These are phyloP conservation scores for Fusarium nodosum DNA, from an alignment of 2,329 filamentous ascomycete genomes.

Conservation along the genomic window DNA sequence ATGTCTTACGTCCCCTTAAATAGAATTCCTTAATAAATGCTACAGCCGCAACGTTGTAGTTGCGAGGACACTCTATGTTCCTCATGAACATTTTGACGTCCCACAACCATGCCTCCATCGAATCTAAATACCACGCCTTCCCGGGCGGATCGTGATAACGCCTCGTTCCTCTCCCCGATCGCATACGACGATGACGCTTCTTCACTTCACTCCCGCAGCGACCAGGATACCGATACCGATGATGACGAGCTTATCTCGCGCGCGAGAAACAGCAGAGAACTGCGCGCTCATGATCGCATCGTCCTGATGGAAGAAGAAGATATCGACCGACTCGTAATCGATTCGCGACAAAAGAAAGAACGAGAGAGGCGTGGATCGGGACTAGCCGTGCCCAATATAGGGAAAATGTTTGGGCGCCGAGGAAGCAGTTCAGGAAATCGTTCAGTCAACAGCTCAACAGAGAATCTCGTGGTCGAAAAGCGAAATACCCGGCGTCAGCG, in stretches of 20 bases:
- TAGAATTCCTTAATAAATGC: conserved; percentile 33
- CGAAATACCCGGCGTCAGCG: conserved; percentile 63
- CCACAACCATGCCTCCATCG: conserved; percentile 42
- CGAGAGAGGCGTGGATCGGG: conserved; percentile 64
- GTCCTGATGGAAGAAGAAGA: conserved; percentile 84
- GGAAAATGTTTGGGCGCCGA: conserved; percentile 60
- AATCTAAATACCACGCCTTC: conserved; percentile 43
- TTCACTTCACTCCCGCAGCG: conserved; percentile 75
- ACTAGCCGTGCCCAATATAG: conserved; percentile 65
- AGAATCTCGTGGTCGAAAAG: conserved; percentile 65
- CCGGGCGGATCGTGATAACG: conserved; percentile 50
- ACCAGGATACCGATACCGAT: conserved; percentile 82
- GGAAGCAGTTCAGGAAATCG: conserved; percentile 54
- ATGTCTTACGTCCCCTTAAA: conserved; percentile 44
- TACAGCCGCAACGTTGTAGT: conserved; percentile 17
- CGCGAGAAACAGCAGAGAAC: conserved; percentile 76
- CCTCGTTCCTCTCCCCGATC: conserved; percentile 71
- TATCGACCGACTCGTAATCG: conserved; percentile 70
- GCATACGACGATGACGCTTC: conserved; percentile 78
- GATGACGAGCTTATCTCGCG: conserved; percentile 77
- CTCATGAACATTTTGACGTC: conserved; percentile 33
- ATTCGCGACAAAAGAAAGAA: conserved; percentile 65
- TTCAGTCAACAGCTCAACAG: conserved; percentile 60
- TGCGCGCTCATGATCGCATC: conserved; percentile 76
- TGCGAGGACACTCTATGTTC: conserved; percentile 38